Percentiles rank a stretch among this genome's conserved stretches.
These are phyloP conservation scores for Ramularia collo-cygni DNA, from an alignment of 2,329 filamentous ascomycete genomes.

Conservation along the genomic window DNA sequence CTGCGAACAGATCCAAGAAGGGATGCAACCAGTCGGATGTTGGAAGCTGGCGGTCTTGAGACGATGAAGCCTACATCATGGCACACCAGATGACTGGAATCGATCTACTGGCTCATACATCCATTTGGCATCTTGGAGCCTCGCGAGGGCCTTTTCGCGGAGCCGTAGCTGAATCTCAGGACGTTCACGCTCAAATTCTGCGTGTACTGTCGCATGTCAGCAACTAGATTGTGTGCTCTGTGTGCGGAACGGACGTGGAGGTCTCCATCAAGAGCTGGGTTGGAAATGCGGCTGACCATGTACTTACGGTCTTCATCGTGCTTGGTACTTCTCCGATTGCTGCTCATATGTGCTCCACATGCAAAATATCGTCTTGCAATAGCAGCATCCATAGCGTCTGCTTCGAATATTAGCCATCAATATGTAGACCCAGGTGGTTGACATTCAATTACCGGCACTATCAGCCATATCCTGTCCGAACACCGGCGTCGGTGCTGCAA, in stretches of 20 bases:
- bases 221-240: too few relatives aligned
- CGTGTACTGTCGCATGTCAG: too few relatives aligned
- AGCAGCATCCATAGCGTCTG: conserved; percentile 15
- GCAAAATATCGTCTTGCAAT: conserved; percentile 23
- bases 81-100: conserved; percentile 2
- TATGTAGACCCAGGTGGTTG: too few relatives aligned
- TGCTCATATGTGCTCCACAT: conserved; percentile 20
- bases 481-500: conserved; percentile 5
- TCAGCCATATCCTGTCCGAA: conserved; percentile 10
- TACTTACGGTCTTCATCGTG: conserved; percentile 23
- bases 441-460: conserved; percentile 4
- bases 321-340: conserved; percentile 14
- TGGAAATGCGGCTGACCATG: neutral
- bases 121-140: conserved; percentile 25
- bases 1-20: too few relatives aligned
- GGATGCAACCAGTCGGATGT: too few relatives aligned
- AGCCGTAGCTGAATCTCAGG: conserved; percentile 19
- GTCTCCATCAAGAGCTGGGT: conserved; percentile 3
- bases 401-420: too few relatives aligned
- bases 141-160: conserved; percentile 19
- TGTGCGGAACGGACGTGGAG: too few relatives aligned
- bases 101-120: conserved; percentile 21
- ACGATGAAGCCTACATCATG: too few relatives aligned
- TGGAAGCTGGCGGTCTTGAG: too few relatives aligned
- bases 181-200: conserved; percentile 22